Percentiles rank a stretch among this genome's conserved stretches.
Conservation (phyloP, 2,329 filamentous ascomycete species). For the Cytospora paraplurivora region DNA sequence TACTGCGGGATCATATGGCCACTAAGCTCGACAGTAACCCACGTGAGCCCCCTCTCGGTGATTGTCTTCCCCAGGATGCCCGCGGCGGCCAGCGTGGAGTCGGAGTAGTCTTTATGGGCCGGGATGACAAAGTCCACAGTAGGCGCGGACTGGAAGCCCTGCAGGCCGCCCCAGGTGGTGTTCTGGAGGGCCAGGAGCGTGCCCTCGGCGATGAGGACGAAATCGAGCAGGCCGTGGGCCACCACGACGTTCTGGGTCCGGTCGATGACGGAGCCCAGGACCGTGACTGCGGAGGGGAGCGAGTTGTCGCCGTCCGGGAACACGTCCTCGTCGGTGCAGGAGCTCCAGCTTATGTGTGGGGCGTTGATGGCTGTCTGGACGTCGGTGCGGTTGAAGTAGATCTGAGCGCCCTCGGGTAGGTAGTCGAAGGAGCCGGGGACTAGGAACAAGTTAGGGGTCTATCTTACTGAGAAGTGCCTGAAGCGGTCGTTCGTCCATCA, state of each 20-base stretch:
- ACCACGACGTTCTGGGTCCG: slow-evolving; percentile 69
- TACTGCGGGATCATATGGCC: slow-evolving; percentile 74
- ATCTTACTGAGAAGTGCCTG: not conserved
- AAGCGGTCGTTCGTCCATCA: not conserved
- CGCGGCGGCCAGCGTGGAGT: slow-evolving; percentile 53
- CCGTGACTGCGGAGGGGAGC: slow-evolving; percentile 23
- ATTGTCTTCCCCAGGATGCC: slow-evolving; percentile 71
- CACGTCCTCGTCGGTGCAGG: slow-evolving; percentile 50
- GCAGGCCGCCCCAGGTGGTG: slow-evolving; percentile 71
- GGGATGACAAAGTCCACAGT: slow-evolving; percentile 66
- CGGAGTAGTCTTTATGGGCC: slow-evolving; percentile 52
- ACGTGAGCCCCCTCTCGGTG: slow-evolving; percentile 76
- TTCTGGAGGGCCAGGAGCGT: slow-evolving; percentile 72
- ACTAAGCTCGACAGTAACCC: slow-evolving; percentile 61
- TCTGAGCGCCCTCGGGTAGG: slow-evolving; percentile 58
- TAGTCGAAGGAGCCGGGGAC: slow-evolving; percentile 67
- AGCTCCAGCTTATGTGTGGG: slow-evolving; percentile 49
- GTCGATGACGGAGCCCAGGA: slow-evolving; percentile 69
- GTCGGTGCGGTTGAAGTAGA: slow-evolving; percentile 73
- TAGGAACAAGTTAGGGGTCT: not conserved
- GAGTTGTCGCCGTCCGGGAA: slow-evolving; percentile 39
- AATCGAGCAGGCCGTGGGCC: slow-evolving; percentile 69
- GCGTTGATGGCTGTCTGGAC: slow-evolving; percentile 56
- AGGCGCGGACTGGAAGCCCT: slow-evolving; percentile 66
- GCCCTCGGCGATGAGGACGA: slow-evolving; percentile 64